Evolutionary conservation across 176 grass and related monocot species (phyloP).

Genomic region (Avena eriantha): DNA sequence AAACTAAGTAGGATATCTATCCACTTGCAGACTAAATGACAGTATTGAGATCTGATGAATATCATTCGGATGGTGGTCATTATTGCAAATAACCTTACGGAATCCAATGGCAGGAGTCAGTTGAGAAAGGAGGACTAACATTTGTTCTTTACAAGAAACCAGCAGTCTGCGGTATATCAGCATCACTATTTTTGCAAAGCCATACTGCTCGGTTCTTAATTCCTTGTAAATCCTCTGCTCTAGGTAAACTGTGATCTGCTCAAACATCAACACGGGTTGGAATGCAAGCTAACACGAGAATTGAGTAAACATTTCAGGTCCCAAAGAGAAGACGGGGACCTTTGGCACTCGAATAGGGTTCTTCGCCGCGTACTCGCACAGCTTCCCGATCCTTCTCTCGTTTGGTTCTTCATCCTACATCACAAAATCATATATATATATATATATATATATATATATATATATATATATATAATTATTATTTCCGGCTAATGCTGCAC

Average conservation of each 20-base stretch:
- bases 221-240: constrained; percentile 97
- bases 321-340: constrained; percentile 28
- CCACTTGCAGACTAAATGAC: constrained; percentile 32
- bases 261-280: constrained; percentile 45
- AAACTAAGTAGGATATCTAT: constrained; percentile 16
- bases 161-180: constrained; percentile 90
- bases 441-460: neutral
- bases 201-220: constrained; percentile 81
- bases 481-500: neutral
- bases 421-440: neutral
- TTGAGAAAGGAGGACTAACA: constrained; percentile 62
- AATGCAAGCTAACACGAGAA: neutral
- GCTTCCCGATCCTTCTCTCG: constrained; percentile 81
- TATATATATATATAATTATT: neutral
- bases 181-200: constrained; percentile 88
- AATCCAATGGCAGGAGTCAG: constrained; percentile 2
- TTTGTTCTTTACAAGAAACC: constrained; percentile 91
- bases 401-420: constrained; percentile 84
- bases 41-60: constrained; percentile 20
- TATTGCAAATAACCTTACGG: constrained; percentile 7
- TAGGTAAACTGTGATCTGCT: constrained; percentile 87
- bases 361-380: constrained; percentile 82
- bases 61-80: constrained; percentile 20
- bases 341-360: constrained; percentile 88
- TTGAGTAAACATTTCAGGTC: neutral